Conservation (phyloP, 2,329 filamentous ascomycete genomes). For the Aspergillus niger region DNA sequence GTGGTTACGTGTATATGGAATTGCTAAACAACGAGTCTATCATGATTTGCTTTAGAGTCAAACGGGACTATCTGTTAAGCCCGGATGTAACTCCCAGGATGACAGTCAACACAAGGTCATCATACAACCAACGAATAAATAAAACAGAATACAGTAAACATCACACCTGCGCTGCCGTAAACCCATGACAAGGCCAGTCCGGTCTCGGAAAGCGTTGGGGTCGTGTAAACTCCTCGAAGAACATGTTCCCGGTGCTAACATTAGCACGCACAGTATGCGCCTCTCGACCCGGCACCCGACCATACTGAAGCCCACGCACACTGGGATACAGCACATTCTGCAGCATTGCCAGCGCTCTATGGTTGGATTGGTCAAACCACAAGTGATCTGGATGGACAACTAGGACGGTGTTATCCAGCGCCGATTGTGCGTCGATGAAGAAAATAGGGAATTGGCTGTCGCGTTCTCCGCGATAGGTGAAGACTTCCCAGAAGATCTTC, state of each 20-base stretch:
- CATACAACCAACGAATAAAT: too few relatives aligned
- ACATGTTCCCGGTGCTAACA: background rate
- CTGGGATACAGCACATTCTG: background rate
- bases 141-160: too few relatives aligned
- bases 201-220: background rate
- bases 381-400: background rate
- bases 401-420: background rate
- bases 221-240: too few relatives aligned
- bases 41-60: too few relatives aligned
- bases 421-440: background rate
- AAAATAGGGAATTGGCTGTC: background rate
- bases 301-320: background rate
- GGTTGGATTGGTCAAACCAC: background rate
- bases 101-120: too few relatives aligned
- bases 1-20: too few relatives aligned
- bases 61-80: too few relatives aligned
- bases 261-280: background rate
- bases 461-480: background rate
- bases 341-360: background rate
- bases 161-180: too few relatives aligned
- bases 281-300: background rate
- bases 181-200: background rate
- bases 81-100: too few relatives aligned
- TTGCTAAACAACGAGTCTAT: too few relatives aligned
- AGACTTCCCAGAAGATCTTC: conserved; percentile 5